Percentiles rank a stretch among this genome's conserved stretches.
These are phyloP conservation scores for Harringtonia lauricola DNA, from an alignment of 2,329 filamentous ascomycete genomes.

Conservation along the genomic window DNA sequence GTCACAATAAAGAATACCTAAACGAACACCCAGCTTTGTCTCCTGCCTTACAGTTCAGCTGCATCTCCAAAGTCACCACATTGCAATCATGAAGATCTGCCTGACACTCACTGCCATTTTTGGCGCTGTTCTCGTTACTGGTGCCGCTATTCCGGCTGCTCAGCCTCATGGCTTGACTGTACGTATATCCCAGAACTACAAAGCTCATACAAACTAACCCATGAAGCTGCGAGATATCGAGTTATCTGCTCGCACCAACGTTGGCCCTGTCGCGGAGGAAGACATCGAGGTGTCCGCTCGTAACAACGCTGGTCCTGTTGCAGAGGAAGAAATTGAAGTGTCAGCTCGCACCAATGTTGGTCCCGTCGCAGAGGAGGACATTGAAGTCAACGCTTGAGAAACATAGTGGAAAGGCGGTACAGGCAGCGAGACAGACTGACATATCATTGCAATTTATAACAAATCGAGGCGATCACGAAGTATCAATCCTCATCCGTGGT, in stretches of 20 bases:
- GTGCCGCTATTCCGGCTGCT: background rate
- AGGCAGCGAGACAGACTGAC: background rate
- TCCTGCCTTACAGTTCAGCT: too few relatives aligned
- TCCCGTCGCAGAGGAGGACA: background rate
- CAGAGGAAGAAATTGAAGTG: background rate
- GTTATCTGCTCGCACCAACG: background rate
- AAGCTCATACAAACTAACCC: background rate
- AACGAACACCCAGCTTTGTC: too few relatives aligned
- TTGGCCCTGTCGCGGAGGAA: background rate
- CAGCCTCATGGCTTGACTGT: background rate
- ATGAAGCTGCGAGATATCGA: background rate
- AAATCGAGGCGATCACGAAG: background rate
- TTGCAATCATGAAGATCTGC: background rate
- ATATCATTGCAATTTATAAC: too few relatives aligned
- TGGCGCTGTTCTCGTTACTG: background rate
- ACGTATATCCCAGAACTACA: background rate
- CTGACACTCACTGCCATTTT: background rate
- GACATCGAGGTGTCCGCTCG: background rate
- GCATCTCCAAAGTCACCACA: background rate
- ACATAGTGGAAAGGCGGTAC: too few relatives aligned
- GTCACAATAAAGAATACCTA: too few relatives aligned
- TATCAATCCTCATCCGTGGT: background rate
- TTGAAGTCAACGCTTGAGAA: background rate
- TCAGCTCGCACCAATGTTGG: background rate
- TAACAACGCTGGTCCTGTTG: background rate